These are phyloP conservation scores for Phyllosticta capitalensis DNA, from an alignment of 2,329 filamentous ascomycete species.

Conservation along the genomic window DNA sequence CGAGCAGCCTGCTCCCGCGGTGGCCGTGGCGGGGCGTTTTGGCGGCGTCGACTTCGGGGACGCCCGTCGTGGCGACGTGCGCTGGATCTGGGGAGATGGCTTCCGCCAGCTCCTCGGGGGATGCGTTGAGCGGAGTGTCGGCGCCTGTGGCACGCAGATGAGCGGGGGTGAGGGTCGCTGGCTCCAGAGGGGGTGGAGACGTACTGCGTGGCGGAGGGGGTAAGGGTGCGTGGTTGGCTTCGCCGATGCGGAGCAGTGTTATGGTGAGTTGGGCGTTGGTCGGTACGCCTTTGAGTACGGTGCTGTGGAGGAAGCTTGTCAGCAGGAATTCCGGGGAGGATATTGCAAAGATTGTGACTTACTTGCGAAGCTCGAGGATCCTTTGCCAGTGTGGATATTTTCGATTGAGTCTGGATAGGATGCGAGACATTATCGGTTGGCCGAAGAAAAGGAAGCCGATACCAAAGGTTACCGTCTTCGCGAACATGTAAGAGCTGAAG, in stretches of 20 bases:
- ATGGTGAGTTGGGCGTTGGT: conserved; percentile 79
- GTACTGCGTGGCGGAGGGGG: conserved; percentile 47
- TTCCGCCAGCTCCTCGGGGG: conserved; percentile 54
- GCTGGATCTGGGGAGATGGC: conserved; percentile 44
- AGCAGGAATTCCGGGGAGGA: conserved; percentile 14
- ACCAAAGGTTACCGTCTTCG: conserved; percentile 56
- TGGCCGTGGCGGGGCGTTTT: conserved; percentile 37
- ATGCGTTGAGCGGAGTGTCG: conserved; percentile 51
- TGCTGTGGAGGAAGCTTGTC: conserved; percentile 29
- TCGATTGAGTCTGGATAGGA: conserved; percentile 49
- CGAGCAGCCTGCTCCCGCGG: conserved; percentile 44
- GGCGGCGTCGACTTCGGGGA: conserved; percentile 41
- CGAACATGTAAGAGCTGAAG: conserved; percentile 41
- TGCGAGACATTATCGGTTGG: conserved; percentile 59
- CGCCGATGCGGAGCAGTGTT: conserved; percentile 71
- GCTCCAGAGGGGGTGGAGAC: conserved; percentile 39
- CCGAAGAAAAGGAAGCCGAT: conserved; percentile 72
- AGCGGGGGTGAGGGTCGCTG: conserved; percentile 40
- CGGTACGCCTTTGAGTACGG: conserved; percentile 69
- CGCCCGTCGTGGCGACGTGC: conserved; percentile 39
- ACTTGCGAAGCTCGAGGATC: conserved; percentile 61
- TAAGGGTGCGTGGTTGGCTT: conserved; percentile 69
- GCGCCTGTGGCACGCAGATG: conserved; percentile 44
- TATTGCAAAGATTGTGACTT: conserved; percentile 1
- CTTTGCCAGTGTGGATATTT: conserved; percentile 65